Evolutionary conservation across 2,329 filamentous ascomycete genomes (phyloP).

Genomic region (Colletotrichum truncatum): DNA sequence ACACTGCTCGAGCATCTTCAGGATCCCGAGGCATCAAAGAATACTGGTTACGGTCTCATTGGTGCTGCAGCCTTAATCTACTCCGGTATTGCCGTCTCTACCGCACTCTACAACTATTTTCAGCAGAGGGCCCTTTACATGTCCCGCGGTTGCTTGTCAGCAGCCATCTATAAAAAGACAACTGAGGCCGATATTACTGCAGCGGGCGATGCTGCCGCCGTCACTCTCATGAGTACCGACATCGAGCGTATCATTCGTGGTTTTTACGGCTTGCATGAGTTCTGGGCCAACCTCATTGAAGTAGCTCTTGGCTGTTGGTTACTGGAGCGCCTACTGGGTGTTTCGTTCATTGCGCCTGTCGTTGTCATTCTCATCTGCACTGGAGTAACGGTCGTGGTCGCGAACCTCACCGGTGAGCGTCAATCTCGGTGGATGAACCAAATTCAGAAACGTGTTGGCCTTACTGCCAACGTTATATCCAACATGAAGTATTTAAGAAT

Average conservation of each 20-base stretch:
- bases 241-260: slow-evolving; percentile 44
- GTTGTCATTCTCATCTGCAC: slow-evolving; percentile 38
- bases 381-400: slow-evolving; percentile 26
- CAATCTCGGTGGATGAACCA: slow-evolving; percentile 42
- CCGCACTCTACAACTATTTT: slow-evolving; percentile 43
- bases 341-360: slow-evolving; percentile 42
- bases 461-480: slow-evolving; percentile 34
- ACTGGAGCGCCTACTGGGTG: slow-evolving; percentile 41
- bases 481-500: slow-evolving; percentile 40
- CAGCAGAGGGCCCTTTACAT: slow-evolving; percentile 40
- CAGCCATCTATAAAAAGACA: slow-evolving; percentile 43
- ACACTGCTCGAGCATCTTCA: slow-evolving; percentile 44
- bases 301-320: slow-evolving; percentile 44
- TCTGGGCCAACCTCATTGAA: slow-evolving; percentile 45
- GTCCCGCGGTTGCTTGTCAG: slow-evolving; percentile 38
- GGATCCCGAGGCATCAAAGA: slow-evolving; percentile 34
- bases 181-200: slow-evolving; percentile 35
- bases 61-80: slow-evolving; percentile 42
- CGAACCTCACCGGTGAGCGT: slow-evolving; percentile 32
- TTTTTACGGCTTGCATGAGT: slow-evolving; percentile 41
- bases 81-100: slow-evolving; percentile 43
- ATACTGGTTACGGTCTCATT: slow-evolving; percentile 42
- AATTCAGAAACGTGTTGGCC: slow-evolving; percentile 39
- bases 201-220: slow-evolving; percentile 40
- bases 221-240: slow-evolving; percentile 50